A percentile compares a stretch with the other conserved stretches of the same genome.
These are phyloP conservation scores for Tylopilus subfusipes DNA, from an alignment of 768 basidiomycete species.

Conservation along the genomic window DNA sequence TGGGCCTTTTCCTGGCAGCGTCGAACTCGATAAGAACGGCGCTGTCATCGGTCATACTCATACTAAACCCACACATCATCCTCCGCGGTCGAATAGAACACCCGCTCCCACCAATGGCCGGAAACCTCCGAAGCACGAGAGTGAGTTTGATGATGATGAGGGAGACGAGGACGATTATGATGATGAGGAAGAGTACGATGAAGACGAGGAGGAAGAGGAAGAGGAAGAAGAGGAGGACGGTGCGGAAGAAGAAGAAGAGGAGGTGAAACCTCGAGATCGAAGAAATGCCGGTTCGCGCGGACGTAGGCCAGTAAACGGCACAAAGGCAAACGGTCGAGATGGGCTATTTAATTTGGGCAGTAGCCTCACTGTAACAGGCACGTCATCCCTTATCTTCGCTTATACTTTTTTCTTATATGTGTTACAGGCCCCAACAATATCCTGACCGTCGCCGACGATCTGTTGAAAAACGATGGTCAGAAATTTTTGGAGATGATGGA, in stretches of 20 bases:
- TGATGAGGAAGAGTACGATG: slow-evolving; percentile 55
- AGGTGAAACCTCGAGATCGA: slow-evolving; percentile 43
- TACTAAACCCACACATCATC: slow-evolving; percentile 35
- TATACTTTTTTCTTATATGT: slow-evolving; percentile 19
- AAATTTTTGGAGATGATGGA: slow-evolving; percentile 99
- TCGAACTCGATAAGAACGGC: slow-evolving; percentile 93
- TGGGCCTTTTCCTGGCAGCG: slow-evolving; percentile 96
- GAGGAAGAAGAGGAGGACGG: slow-evolving; percentile 70
- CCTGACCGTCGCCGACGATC: slow-evolving; percentile 96
- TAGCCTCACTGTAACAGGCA: slow-evolving; percentile 79
- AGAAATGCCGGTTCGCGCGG: slow-evolving; percentile 34
- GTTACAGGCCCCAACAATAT: slow-evolving; percentile 81
- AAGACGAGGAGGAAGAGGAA: slow-evolving; percentile 64
- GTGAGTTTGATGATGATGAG: slow-evolving; percentile 66
- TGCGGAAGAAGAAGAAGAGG: slow-evolving; percentile 56
- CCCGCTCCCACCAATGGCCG: slow-evolving; percentile 36
- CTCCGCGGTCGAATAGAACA: slow-evolving; percentile 36
- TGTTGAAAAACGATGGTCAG: slow-evolving; percentile 97
- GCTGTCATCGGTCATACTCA: slow-evolving; percentile 47
- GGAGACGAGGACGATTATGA: slow-evolving; percentile 52
- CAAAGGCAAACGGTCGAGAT: slow-evolving; percentile 49
- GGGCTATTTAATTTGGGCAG: slow-evolving; percentile 79
- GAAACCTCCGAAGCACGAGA: slow-evolving; percentile 51
- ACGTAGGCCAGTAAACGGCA: slow-evolving; percentile 41
- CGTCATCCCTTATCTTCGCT: slow-evolving; percentile 27